Evolutionary conservation across 2,329 filamentous ascomycete genomes (phyloP).

Genomic region (Nothopassalora personata): DNA sequence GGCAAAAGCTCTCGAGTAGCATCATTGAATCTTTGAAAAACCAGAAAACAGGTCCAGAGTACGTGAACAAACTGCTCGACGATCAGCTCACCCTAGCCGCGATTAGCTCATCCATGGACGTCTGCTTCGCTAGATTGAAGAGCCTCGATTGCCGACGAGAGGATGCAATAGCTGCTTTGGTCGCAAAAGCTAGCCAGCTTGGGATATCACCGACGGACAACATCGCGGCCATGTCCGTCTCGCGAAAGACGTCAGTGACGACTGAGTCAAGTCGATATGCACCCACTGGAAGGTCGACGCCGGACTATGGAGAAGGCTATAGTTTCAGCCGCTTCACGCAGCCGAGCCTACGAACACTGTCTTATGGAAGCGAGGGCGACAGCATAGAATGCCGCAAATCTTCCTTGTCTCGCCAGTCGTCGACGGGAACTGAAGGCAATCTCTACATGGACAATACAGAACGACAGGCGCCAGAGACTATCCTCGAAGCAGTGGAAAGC

Average conservation of each 20-base stretch:
- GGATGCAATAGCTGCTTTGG: conserved; percentile 22
- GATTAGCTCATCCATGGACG: conserved; percentile 31
- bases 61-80: conserved; percentile 25
- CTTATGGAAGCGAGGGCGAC: conserved; percentile 13
- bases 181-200: conserved; percentile 14
- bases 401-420: conserved; percentile 4
- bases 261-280: conserved; percentile 6
- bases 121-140: conserved; percentile 32
- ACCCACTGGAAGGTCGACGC: conserved; percentile 17
- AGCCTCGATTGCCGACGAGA: conserved; percentile 30
- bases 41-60: conserved; percentile 22
- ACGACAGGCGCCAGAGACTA: conserved; percentile 9
- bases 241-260: conserved; percentile 4
- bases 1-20: conserved; percentile 24
- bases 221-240: conserved; percentile 17
- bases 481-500: conserved; percentile 13
- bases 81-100: conserved; percentile 29
- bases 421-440: neutral
- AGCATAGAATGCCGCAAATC: conserved; percentile 9
- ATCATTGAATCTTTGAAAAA: conserved; percentile 25
- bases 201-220: conserved; percentile 13
- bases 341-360: conserved; percentile 9
- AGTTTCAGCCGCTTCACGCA: conserved; percentile 7
- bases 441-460: conserved; percentile 4
- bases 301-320: conserved; percentile 8